These are phyloP conservation scores for Linum lewisii DNA, from an alignment of 345 rosid species.

Conservation along the genomic window DNA sequence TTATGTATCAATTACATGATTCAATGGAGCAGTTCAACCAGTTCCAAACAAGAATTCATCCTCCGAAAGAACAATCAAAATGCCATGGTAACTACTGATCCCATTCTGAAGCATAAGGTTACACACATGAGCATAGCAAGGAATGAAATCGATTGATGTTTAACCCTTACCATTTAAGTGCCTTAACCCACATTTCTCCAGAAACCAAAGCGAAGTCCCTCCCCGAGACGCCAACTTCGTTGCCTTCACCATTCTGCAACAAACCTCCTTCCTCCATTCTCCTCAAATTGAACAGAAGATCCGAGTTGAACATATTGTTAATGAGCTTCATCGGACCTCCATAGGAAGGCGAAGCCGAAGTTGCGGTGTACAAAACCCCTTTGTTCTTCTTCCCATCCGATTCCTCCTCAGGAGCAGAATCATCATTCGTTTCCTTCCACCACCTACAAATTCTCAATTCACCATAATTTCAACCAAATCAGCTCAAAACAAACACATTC, in stretches of 20 bases:
- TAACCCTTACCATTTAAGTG: slow-evolving; percentile 67
- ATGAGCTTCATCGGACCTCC: slow-evolving; percentile 89
- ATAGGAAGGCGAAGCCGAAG: slow-evolving; percentile 44
- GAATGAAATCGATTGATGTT: background rate
- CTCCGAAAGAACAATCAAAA: background rate
- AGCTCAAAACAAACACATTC: background rate
- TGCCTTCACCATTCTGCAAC: slow-evolving; percentile 38
- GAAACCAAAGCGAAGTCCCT: slow-evolving; percentile 89
- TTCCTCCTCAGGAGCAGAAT: slow-evolving; percentile 25
- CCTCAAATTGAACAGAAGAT: slow-evolving; percentile 63
- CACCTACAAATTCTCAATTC: slow-evolving; percentile 40
- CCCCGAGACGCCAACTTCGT: slow-evolving; percentile 75
- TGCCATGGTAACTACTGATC: background rate
- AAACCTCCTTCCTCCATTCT: slow-evolving; percentile 52
- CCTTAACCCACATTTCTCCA: slow-evolving; percentile 92
- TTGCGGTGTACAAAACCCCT: slow-evolving; percentile 63
- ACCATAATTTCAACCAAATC: slow-evolving; percentile 2
- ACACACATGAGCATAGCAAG: background rate
- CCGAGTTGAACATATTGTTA: slow-evolving; percentile 75
- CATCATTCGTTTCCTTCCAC: slow-evolving; percentile 79
- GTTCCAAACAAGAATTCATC: background rate
- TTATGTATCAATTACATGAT: background rate
- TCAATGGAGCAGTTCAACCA: background rate
- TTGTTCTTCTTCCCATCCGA: slow-evolving; percentile 43
- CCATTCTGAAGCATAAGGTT: background rate